Base-by-base conservation (phyloP, 371 early-diverging fungal species). In the Mortierella sp. region DNA sequence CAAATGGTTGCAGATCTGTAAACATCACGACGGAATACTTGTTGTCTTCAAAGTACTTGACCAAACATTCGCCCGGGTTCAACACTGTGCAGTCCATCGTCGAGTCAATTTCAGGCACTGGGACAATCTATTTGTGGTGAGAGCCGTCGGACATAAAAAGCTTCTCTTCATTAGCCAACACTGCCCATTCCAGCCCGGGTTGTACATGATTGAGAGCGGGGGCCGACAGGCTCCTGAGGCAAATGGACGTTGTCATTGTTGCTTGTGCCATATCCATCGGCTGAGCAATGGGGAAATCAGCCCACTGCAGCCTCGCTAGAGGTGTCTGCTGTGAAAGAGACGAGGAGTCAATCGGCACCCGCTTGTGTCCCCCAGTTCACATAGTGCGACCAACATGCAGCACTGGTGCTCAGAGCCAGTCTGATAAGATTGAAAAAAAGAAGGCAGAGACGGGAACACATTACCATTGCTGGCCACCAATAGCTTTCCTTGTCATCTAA, bases 101-200 rank as follows among this genome's bases (percentile, higher is more conserved):
- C 11, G 84, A 69, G 51, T 85, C 86, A 60, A 85, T 83, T 71
- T 85, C 86, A 26, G 83, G 82, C 1, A 83, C 83, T 7, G 86
- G 86, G 23, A 85, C 86, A 67, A 85, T 85, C 85, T 84, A 81
- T 51, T 44, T 25, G 37, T 37, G 37, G 37, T 37, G 37, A 37
- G 37, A 37, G 37, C 37, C 37, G 37, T 37, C 37, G 37, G 37
- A 37, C 37, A 37, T 37, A 37, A 37, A 37, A 37, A 37, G 37
- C 37, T 37, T 5, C 37, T 37, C 37, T 9, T 37, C 37, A 37
- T 37, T 37, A 37, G 37, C 37, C 5, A 37, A 37, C 37, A 37
- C 37, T 37, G 37, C 37, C 37, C 37, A 37, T 37, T 37, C 37
- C 37, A 9, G 37, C 9, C 5, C 37, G 3, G 37, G 37, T 37